Evolutionary conservation across 306 rosid genomes (phyloP).

Genomic region (Arachis hypogaea): DNA sequence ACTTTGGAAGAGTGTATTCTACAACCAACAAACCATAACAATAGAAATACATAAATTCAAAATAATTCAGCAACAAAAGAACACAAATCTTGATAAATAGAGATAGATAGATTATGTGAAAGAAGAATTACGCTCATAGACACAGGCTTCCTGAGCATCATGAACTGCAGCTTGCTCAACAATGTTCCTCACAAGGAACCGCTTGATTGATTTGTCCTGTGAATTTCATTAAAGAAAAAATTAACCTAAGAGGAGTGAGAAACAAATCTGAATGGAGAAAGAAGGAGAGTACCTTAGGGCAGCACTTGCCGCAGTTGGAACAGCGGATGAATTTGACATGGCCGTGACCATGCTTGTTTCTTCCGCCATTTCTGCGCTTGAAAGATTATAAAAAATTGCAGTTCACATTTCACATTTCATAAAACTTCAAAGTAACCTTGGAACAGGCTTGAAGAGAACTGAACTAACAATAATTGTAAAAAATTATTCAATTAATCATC

Average conservation of each 20-base stretch:
- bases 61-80: background rate
- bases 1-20: conserved; percentile 91
- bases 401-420: too few relatives aligned
- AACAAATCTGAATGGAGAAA: background rate
- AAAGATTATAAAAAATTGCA: too few relatives aligned
- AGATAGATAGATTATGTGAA: too few relatives aligned
- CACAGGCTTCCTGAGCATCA: conserved; percentile 96
- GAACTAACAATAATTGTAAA: too few relatives aligned
- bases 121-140: conserved; percentile 68
- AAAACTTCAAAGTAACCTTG: too few relatives aligned
- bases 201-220: conserved; percentile 80
- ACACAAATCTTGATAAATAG: background rate
- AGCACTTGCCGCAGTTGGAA: conserved; percentile 95
- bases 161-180: conserved; percentile 97
- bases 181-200: conserved; percentile 91
- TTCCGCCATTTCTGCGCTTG: conserved; percentile 94
- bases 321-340: conserved; percentile 81
- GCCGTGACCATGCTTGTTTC: conserved; percentile 43
- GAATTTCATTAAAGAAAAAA: background rate
- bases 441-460: too few relatives aligned
- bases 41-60: too few relatives aligned
- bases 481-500: too few relatives aligned
- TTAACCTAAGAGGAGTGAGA: background rate
- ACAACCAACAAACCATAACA: conserved; percentile 8
- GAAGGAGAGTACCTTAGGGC: conserved; percentile 67